phyloP scores from a whole-genome alignment of 441 rosid species.

The Flueggea neowawraea region DNA sequence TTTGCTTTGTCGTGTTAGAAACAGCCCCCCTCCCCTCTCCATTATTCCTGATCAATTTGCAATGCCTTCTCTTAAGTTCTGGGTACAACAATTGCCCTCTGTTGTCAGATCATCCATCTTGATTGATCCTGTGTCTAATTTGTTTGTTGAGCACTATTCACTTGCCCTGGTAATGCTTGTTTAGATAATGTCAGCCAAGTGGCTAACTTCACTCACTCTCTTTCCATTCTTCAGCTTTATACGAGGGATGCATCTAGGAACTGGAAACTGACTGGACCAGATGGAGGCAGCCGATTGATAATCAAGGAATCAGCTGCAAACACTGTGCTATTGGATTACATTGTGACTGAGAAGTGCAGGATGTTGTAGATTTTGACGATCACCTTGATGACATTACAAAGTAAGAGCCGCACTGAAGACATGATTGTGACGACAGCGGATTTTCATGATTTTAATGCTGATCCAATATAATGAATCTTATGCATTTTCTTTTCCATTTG shows the following conservation, averaged over 20 bases:
- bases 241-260: conserved; percentile 82
- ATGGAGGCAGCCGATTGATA: conserved; percentile 59
- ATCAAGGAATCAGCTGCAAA: conserved; percentile 88
- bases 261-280: conserved; percentile 74
- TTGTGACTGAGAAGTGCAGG: conserved; percentile 76
- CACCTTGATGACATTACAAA: conserved; percentile 90
- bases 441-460: background rate
- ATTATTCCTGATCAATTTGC: no score
- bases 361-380: conserved; percentile 83
- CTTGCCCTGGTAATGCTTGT: background rate
- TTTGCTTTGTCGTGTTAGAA: no score
- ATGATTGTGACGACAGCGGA: background rate
- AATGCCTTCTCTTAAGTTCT: no score
- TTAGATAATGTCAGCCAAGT: conserved; percentile 1
- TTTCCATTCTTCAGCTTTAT: conserved; percentile 50
- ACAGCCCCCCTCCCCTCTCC: no score
- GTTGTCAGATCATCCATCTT: background rate
- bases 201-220: conserved; percentile 1
- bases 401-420: conserved; percentile 36
- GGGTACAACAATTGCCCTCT: background rate
- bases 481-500: conserved; percentile 14
- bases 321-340: conserved; percentile 61
- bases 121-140: background rate
- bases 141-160: background rate
- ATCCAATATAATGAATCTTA: no score